Evolutionary conservation across 108 stramenopile genomes (phyloP).

Genomic region (Pelagomonas calceolata): DNA sequence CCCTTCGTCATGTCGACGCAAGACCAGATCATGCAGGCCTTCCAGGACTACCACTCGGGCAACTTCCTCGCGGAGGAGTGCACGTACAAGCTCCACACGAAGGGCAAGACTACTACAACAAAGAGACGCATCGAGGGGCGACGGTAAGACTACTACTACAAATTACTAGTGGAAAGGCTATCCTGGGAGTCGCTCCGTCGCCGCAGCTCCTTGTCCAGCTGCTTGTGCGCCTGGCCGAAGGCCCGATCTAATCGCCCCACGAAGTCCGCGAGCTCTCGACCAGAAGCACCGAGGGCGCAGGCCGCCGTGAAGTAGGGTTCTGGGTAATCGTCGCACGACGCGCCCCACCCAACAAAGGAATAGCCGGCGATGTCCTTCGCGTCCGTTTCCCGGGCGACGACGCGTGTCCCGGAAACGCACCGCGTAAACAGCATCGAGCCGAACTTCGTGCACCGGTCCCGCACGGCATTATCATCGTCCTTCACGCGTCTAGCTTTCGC

Average conservation of each 20-base stretch:
- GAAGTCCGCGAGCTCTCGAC: constrained; percentile 8
- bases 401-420: constrained; percentile 76
- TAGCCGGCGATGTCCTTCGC: constrained; percentile 8
- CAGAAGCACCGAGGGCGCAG: constrained; percentile 9
- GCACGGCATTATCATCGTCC: neutral
- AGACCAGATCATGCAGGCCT: constrained; percentile 27
- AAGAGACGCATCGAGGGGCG: no score
- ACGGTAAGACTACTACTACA: no score
- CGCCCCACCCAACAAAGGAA: constrained; percentile 15
- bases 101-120: no score
- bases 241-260: constrained; percentile 10
- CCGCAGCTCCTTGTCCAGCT: neutral
- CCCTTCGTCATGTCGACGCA: constrained; percentile 38
- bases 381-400: constrained; percentile 23
- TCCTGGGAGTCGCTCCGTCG: no score
- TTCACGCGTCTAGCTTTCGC: constrained; percentile 6
- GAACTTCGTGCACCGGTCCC: constrained; percentile 57
- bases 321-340: constrained; percentile 5
- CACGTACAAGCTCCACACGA: no score
- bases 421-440: constrained; percentile 95
- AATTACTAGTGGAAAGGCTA: no score
- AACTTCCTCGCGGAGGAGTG: neutral
- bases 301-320: constrained; percentile 24
- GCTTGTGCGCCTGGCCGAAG: neutral
- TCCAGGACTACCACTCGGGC: constrained; percentile 21